Evolutionary conservation across 306 rosid species (phyloP).

Genomic region (Casuarina equisetifolia): DNA sequence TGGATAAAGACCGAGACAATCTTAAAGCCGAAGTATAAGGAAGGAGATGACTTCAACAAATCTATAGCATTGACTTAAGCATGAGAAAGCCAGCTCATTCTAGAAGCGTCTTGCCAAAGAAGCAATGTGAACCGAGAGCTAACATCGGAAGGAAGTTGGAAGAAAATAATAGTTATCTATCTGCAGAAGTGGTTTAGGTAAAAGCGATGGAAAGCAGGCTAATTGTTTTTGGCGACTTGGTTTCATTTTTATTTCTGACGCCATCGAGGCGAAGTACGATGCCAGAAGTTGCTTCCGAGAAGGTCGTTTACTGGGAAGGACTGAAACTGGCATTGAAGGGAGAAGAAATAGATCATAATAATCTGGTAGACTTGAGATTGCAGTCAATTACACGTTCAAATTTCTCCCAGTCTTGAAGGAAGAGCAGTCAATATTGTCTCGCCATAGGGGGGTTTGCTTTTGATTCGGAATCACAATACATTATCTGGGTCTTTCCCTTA

Average conservation of each 20-base stretch:
- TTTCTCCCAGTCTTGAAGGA: neutral
- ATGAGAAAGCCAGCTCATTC: neutral
- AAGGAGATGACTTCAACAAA: neutral
- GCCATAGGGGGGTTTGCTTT: neutral
- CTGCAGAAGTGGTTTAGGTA: slow-evolving; percentile 31
- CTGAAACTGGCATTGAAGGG: neutral
- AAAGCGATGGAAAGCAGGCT: neutral
- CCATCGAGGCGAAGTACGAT: too few relatives aligned
- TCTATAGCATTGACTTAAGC: neutral
- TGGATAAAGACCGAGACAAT: neutral
- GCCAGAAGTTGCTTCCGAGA: neutral
- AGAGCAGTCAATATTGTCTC: neutral
- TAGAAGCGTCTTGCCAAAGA: neutral
- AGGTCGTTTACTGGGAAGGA: neutral
- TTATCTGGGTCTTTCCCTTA: neutral
- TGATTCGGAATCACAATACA: neutral
- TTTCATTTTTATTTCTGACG: neutral
- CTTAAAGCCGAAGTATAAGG: neutral
- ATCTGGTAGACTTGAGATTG: neutral
- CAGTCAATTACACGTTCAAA: neutral
- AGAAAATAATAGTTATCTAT: neutral
- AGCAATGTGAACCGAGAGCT: slow-evolving; percentile 3
- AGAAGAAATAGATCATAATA: neutral
- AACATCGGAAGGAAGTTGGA: slow-evolving; percentile 12
- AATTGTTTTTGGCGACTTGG: neutral